A percentile compares a stretch with the other conserved stretches of the same genome.
phyloP scores from a whole-genome alignment of 371 early-diverging fungal species.

The Lichtheimia ramosa region DNA sequence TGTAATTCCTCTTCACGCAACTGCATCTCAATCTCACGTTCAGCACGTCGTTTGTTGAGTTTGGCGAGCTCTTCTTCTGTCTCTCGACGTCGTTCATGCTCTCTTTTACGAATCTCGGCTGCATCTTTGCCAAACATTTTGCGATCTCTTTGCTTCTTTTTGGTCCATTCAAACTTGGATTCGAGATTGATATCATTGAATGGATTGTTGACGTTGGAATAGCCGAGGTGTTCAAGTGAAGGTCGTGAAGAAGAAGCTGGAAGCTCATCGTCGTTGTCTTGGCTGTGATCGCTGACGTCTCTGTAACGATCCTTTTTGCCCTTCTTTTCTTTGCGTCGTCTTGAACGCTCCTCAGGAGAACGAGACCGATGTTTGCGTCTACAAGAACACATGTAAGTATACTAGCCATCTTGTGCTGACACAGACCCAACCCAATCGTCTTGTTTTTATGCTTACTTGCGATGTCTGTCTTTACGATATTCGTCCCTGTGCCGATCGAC shows the following conservation, averaged over 20 bases:
- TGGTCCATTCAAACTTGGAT: slow-evolving; percentile 86
- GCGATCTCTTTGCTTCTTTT: slow-evolving; percentile 66
- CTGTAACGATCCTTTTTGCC: slow-evolving; percentile 16
- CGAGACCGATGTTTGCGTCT: slow-evolving; percentile 20
- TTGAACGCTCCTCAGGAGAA: slow-evolving; percentile 18
- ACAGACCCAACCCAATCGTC: background rate
- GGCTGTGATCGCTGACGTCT: slow-evolving; percentile 16
- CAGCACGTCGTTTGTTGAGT: slow-evolving; percentile 73
- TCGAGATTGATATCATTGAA: slow-evolving; percentile 81
- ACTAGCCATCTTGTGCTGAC: background rate
- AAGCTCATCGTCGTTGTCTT: slow-evolving; percentile 14
- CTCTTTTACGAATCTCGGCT: slow-evolving; percentile 59
- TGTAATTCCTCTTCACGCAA: slow-evolving; percentile 81
- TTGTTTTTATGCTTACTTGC: slow-evolving; percentile 1
- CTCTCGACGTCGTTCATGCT: slow-evolving; percentile 68
- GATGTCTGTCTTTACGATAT: background rate
- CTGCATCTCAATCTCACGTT: slow-evolving; percentile 81
- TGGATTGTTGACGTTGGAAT: slow-evolving; percentile 78
- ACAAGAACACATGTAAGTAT: background rate
- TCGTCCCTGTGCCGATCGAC: slow-evolving; percentile 3
- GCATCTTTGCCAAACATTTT: slow-evolving; percentile 62
- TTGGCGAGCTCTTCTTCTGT: slow-evolving; percentile 79
- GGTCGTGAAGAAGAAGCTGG: slow-evolving; percentile 18
- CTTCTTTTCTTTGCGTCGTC: slow-evolving; percentile 20
- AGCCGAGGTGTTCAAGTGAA: slow-evolving; percentile 43